These are phyloP conservation scores for Oehlia diaphana DNA, from an alignment of 192 early-diverging fungal species.

Conservation along the genomic window DNA sequence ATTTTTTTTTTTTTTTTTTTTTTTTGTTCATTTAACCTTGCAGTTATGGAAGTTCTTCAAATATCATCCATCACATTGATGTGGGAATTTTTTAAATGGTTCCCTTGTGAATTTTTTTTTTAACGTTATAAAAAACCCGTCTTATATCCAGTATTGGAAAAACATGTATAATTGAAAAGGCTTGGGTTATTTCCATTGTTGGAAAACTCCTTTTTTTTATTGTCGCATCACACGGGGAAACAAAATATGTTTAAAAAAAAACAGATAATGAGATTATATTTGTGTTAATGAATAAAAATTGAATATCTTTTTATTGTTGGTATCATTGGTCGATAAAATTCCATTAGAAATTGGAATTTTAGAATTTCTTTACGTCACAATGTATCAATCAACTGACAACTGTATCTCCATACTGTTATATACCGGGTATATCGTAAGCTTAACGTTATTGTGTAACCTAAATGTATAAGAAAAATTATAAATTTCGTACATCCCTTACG, in stretches of 20 bases:
- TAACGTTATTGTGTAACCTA: too few species aligned
- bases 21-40: neutral
- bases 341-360: too few species aligned
- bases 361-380: too few species aligned
- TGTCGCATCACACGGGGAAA: neutral
- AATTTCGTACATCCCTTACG: neutral
- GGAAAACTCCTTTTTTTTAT: neutral
- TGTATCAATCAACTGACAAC: too few species aligned
- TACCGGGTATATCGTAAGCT: too few species aligned
- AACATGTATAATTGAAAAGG: neutral
- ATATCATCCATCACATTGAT: neutral
- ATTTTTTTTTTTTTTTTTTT: too few species aligned
- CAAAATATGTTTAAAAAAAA: neutral
- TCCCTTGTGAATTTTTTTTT: neutral
- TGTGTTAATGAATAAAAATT: neutral
- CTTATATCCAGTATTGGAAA: neutral
- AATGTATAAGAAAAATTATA: neutral
- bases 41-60: neutral
- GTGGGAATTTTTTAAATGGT: neutral
- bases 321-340: too few species aligned
- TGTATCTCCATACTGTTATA: too few species aligned
- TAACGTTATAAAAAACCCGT: neutral
- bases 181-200: neutral
- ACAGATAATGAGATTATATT: neutral
- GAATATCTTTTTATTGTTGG: too few species aligned